Evolutionary conservation across 2,329 filamentous ascomycete genomes (phyloP), one percentile per base, ranked within the genome.

Genomic region (Hypoxylon sp.): DNA sequence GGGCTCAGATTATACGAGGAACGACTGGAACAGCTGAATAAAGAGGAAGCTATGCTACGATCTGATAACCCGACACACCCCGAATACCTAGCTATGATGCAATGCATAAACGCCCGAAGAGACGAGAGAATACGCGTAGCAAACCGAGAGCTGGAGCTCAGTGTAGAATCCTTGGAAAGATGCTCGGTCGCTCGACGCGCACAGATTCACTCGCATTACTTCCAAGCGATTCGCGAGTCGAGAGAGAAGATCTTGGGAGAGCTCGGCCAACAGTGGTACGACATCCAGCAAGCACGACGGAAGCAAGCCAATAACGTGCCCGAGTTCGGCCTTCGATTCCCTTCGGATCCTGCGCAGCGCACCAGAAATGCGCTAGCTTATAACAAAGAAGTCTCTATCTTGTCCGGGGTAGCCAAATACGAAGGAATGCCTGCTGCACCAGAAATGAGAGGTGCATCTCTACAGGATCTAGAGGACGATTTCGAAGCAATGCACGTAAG

Each of bases 371-470:
- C 97, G 70, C 86, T 93, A 51, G 91, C 94, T 48, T 98, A 98
- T 80, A 98, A 97, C 76, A 91, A 91, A 68, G 95, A 99, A 76
- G 94, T 99, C 4, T 97, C 94, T 0, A 88, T 97, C 26, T 81
- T 99, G 59, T 90, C 94, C 5, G 94, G 94, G 37, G 85, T 98
- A 53, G 94, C 94, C 34, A 98, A 97, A 79, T 94, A 97, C 76
- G 89, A 97, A 73, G 95, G 95, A 22, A 99, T 99, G 79, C 95
- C 95, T 34, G 94, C 94, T 30, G 95, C 94, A n/a, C 95, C 95
- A 19, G 85, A 91, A 32, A 90, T 99, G 78, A 84, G 84, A 60
- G 86, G 91, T 43, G 91, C 92, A 24, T 89, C 90, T 37, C 78
- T 85, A 20, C 82, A 85, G 10, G 93, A 97, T 73, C 79, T 95